These are phyloP conservation scores for Populus trichocarpa DNA, from an alignment of 441 rosid species.

Conservation along the genomic window DNA sequence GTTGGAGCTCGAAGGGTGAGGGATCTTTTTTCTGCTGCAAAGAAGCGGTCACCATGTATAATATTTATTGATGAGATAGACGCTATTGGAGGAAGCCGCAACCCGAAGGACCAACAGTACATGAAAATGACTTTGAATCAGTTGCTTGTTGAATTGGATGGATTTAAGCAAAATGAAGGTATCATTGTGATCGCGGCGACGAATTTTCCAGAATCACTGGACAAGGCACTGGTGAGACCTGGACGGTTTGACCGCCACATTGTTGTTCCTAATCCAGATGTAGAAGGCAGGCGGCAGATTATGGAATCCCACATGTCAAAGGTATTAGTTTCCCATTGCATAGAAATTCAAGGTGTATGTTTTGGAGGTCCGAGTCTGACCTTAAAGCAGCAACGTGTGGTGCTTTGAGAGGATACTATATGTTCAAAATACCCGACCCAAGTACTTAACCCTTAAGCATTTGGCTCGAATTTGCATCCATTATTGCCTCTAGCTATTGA, in stretches of 20 bases:
- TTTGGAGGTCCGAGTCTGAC: background rate
- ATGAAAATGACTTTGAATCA: constrained; percentile 97
- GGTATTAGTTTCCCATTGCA: constrained; percentile 39
- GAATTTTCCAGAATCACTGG: constrained; percentile 91
- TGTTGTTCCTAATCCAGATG: constrained; percentile 93
- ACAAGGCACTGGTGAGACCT: constrained; percentile 93
- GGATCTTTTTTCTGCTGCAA: constrained; percentile 93
- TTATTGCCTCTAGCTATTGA: background rate
- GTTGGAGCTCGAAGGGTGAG: constrained; percentile 96
- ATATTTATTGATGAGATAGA: constrained; percentile 94
- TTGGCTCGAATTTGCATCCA: background rate
- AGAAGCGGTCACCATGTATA: constrained; percentile 89
- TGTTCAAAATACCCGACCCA: background rate
- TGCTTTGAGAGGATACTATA: background rate
- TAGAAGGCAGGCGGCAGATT: constrained; percentile 90
- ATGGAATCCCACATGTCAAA: constrained; percentile 92
- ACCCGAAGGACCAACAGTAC: constrained; percentile 85
- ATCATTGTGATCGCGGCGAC: constrained; percentile 94
- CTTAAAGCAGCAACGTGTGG: background rate
- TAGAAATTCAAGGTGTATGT: background rate
- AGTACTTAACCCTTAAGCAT: background rate
- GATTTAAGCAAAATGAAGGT: constrained; percentile 96
- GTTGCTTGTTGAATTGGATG: constrained; percentile 91
- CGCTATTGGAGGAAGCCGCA: constrained; percentile 94
- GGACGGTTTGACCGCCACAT: constrained; percentile 96